Evolutionary conservation across 1,139 yeast species (phyloP).

Genomic region (Suhomyces yuchorum): DNA sequence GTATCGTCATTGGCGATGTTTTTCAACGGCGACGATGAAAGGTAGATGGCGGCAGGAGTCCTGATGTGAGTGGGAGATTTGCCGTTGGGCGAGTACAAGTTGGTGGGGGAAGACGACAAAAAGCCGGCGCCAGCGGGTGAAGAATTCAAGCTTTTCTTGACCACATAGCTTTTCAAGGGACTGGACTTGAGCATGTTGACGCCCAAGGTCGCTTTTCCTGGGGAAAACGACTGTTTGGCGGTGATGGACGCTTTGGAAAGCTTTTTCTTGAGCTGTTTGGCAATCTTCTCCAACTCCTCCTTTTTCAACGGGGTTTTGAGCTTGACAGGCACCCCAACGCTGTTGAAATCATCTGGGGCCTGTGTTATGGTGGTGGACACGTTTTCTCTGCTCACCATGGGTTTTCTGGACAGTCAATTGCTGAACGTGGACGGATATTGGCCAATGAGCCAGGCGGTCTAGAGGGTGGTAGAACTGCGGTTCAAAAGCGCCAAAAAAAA

Average conservation of each 20-base stretch:
- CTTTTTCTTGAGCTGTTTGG: slow-evolving; percentile 47
- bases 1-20: slow-evolving; percentile 21
- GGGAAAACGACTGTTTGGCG: slow-evolving; percentile 40
- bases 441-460: background rate
- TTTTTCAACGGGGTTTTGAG: slow-evolving; percentile 45
- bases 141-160: slow-evolving; percentile 24
- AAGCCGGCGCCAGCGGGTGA: slow-evolving; percentile 21
- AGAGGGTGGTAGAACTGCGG: background rate
- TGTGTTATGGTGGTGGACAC: slow-evolving; percentile 13
- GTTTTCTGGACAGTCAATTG: background rate
- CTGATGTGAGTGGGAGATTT: slow-evolving; percentile 47
- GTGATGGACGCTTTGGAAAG: slow-evolving; percentile 49
- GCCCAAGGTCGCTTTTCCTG: slow-evolving; percentile 7
- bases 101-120: slow-evolving; percentile 34
- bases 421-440: background rate
- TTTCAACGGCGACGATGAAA: slow-evolving; percentile 39
- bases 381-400: slow-evolving; percentile 10
- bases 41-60: slow-evolving; percentile 38
- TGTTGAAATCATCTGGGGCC: slow-evolving; percentile 10
- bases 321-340: slow-evolving; percentile 17
- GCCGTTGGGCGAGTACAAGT: slow-evolving; percentile 44
- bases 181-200: slow-evolving; percentile 22
- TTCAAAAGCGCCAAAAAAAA: background rate
- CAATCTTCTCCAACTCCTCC: slow-evolving; percentile 51
- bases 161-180: slow-evolving; percentile 36